Conservation (phyloP, 345 rosid species). For the Erysimum cheiranthoides region DNA sequence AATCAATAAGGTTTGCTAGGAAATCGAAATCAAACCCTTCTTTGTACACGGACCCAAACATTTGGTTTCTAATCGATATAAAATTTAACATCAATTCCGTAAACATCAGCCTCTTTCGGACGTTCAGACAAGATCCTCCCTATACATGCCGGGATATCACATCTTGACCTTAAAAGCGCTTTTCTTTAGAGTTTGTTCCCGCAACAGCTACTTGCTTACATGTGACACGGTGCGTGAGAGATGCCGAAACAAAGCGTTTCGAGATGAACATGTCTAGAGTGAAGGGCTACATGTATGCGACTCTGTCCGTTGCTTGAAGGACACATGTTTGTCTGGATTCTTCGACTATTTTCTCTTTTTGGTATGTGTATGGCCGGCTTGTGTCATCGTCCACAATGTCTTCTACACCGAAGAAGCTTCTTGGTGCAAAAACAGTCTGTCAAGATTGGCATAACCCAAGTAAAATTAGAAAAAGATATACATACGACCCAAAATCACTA, state of each 20-base stretch:
- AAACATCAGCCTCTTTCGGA: slow-evolving; percentile 92
- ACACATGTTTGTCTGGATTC: slow-evolving; percentile 76
- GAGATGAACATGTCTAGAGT: slow-evolving; percentile 88
- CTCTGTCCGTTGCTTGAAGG: slow-evolving; percentile 81
- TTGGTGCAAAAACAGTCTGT: slow-evolving; percentile 65
- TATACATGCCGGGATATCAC: slow-evolving; percentile 87
- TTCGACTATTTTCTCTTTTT: slow-evolving; percentile 84
- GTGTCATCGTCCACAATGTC: slow-evolving; percentile 88
- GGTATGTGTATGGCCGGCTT: slow-evolving; percentile 87
- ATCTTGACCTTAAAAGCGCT: slow-evolving; percentile 81
- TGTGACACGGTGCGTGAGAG: slow-evolving; percentile 88
- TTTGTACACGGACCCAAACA: not conserved
- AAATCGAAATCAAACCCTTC: not conserved
- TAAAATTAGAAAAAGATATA: not conserved
- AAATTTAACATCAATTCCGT: slow-evolving; percentile 79
- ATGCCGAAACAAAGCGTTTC: slow-evolving; percentile 89
- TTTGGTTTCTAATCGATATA: slow-evolving; percentile 56
- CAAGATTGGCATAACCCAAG: slow-evolving; percentile 11
- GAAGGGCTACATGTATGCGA: slow-evolving; percentile 89
- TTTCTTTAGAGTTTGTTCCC: slow-evolving; percentile 97
- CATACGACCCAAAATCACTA: not conserved
- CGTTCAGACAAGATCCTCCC: slow-evolving; percentile 81
- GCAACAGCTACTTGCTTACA: slow-evolving; percentile 95
- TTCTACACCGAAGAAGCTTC: slow-evolving; percentile 98
- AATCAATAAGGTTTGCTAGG: not conserved